A percentile compares a stretch with the other conserved stretches of the same genome.
Conservation (phyloP, 116 monocot genomes). For the Trichopus zeylanicus region DNA sequence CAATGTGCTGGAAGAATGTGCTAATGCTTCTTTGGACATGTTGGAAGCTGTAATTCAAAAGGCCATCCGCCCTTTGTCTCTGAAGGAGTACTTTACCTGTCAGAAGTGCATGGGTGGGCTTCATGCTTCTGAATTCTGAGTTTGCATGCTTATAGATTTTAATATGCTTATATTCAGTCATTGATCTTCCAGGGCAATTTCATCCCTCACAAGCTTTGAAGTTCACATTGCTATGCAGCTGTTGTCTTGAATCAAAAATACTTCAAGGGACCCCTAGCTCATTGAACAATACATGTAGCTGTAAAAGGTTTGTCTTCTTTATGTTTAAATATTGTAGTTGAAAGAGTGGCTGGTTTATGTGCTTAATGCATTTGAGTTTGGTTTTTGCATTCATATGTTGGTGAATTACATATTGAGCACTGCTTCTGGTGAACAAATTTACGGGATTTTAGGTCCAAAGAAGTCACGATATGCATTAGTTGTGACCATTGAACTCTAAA, state of each 20-base stretch:
- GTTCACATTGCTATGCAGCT: constrained; percentile 1
- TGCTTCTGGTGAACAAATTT: too few species aligned
- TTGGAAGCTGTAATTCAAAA: constrained; percentile 66
- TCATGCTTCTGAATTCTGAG: not conserved
- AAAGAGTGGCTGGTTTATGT: constrained; percentile 1
- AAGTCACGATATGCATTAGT: too few species aligned
- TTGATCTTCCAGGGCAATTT: constrained; percentile 4
- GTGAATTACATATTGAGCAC: too few species aligned
- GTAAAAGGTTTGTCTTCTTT: too few species aligned
- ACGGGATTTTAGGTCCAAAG: too few species aligned
- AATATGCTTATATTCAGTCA: constrained; percentile 4
- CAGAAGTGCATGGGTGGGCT: constrained; percentile 5
- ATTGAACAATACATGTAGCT: not conserved
- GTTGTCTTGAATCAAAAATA: not conserved
- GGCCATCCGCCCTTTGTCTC: constrained; percentile 20
- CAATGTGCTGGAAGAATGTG: constrained; percentile 70
- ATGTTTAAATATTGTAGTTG: too few species aligned
- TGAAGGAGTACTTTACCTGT: not conserved
- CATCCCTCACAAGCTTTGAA: not conserved
- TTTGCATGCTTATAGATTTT: not conserved
- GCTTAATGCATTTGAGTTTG: not conserved
- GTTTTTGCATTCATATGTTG: not conserved
- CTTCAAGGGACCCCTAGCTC: constrained; percentile 1
- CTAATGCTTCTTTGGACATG: constrained; percentile 50
- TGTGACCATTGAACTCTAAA: too few species aligned